Base-by-base conservation (phyloP, 768 basidiomycete species). In the Filobasidium floriforme region DNA sequence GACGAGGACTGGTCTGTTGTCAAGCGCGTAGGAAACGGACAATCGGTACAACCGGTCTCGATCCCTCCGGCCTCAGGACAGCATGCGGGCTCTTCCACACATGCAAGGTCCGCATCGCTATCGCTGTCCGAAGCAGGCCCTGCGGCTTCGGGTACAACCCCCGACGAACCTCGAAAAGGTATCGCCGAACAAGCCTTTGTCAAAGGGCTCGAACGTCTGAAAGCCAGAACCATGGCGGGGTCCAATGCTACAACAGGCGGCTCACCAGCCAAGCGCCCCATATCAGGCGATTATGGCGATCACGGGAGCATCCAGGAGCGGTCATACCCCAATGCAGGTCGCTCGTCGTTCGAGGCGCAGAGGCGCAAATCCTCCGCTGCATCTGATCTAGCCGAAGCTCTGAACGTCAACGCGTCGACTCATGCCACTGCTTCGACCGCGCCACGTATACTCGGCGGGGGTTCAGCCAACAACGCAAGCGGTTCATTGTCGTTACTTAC, bases 1-100 rank as follows among this genome's bases (percentile, higher is more conserved):
- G 92, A 97, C 75, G 82, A 85, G 19, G 92, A 96, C 74, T 97
- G 92, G 92, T 82, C 84, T 7, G 88, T 94, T 51, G 77, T 90
- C 29, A 82, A 74, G 44, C 62, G 55, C 32, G 14, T 43, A 5
- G 54, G 44, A 10, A 59, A 22, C 18, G 59, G 61, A 61, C 41
- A 63, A 59, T 49, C 41, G 28, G 24, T 57, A 4, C 54, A 57
- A 2, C 54, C 22, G 15, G 26, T 57, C 29, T 51, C 22, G 66
- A 63, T 41, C 18, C 49, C 65, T 41, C 66, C 43, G 24, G 68
- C 51, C 32, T 63, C 61, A 51, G 24, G 18, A 18, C 18, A 51
- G 18, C 46, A 51, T 12, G 24, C 32, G 3, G 32, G 4, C 3
- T 37, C 32, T 37, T 37, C 18, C 12, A 51, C 18, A 18, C 46